Conservation (phyloP, 345 rosid species). For the Lepidium aucheri region DNA sequence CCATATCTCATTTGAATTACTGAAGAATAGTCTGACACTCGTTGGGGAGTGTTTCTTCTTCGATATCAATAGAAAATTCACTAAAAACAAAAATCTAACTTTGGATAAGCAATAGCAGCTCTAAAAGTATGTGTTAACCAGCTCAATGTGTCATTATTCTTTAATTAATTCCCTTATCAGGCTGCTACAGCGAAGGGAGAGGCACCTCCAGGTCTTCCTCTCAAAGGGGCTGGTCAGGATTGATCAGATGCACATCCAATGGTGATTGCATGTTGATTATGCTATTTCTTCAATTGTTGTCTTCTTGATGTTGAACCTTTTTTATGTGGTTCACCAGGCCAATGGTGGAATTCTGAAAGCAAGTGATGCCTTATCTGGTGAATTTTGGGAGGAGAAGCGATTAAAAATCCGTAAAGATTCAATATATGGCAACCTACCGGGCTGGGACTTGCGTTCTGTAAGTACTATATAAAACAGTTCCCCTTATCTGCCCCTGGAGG, state of each 20-base stretch:
- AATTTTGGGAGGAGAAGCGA: constrained; percentile 81
- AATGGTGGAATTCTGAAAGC: constrained; percentile 73
- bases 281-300: background rate
- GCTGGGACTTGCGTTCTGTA: constrained; percentile 98
- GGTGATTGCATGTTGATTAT: constrained; percentile 36
- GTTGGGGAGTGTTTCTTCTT: background rate
- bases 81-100: background rate
- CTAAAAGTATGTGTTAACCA: background rate
- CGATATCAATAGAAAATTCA: background rate
- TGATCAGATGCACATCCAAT: constrained; percentile 77
- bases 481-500: background rate
- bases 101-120: background rate
- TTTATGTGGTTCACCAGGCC: constrained; percentile 39
- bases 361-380: constrained; percentile 92
- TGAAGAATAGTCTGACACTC: background rate
- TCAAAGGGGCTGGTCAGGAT: constrained; percentile 96
- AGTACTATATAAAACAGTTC: constrained; percentile 35
- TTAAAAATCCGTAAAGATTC: constrained; percentile 81
- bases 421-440: constrained; percentile 62
- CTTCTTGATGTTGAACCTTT: background rate
- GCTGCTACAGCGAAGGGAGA: constrained; percentile 99
- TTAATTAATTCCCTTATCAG: constrained; percentile 34
- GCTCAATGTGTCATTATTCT: background rate
- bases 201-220: constrained; percentile 98
- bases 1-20: background rate